phyloP scores from a whole-genome alignment of 1,284 basidiomycete species.

The Waitea zeae region DNA sequence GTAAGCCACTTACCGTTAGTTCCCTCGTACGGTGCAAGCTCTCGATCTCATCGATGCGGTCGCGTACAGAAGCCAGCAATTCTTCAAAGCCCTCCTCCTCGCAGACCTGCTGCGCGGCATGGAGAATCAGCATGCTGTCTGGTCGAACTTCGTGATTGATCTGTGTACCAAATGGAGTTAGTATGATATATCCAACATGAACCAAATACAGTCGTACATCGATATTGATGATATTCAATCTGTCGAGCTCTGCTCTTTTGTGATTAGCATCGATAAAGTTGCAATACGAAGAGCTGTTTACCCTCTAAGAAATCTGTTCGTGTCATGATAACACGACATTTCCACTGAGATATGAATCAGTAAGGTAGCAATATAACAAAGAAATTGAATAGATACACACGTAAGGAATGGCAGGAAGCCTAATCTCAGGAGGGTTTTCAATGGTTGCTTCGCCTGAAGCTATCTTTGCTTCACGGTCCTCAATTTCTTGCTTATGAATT shows the following conservation, averaged over 20 bases:
- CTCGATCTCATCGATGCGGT: conserved; percentile 61
- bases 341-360: conserved; percentile 21
- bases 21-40: conserved; percentile 55
- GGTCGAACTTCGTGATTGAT: conserved; percentile 62
- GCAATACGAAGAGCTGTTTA: conserved; percentile 12
- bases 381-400: conserved; percentile 17
- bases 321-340: conserved; percentile 66
- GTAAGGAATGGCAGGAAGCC: conserved; percentile 44
- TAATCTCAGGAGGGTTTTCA: conserved; percentile 22
- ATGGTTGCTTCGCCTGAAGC: conserved; percentile 18
- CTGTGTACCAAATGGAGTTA: conserved; percentile 15
- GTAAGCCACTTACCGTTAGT: conserved; percentile 32
- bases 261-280: background rate
- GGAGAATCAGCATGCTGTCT: conserved; percentile 60
- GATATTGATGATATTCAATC: conserved; percentile 55
- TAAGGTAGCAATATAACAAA: conserved; percentile 2
- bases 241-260: conserved; percentile 33
- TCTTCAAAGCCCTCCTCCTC: conserved; percentile 60
- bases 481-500: conserved; percentile 30
- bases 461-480: conserved; percentile 20
- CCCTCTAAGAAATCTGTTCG: conserved; percentile 66
- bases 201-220: conserved; percentile 32
- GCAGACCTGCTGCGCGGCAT: conserved; percentile 52
- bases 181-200: background rate
- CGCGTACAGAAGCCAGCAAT: conserved; percentile 47